Evolutionary conservation across 805 yeast genomes (phyloP).

Genomic region (Sungouiozyma intestinalis): DNA sequence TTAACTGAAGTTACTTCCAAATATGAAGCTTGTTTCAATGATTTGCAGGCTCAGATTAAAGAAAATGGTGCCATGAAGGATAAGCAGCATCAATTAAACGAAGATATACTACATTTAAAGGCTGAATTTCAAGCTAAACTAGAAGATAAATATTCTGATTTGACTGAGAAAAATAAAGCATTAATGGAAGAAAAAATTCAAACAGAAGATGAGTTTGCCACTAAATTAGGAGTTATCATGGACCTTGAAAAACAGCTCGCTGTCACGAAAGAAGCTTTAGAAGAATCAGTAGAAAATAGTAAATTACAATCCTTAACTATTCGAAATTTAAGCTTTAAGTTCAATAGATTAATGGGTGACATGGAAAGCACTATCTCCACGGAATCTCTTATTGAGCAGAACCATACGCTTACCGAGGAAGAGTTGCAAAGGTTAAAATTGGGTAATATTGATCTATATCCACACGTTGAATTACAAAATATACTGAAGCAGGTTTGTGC

Average conservation of each 20-base stretch:
- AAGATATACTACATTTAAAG: neutral
- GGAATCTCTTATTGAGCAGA: neutral
- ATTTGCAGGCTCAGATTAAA: neutral
- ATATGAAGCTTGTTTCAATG: neutral
- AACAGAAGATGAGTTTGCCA: neutral
- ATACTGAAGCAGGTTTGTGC: slow-evolving; percentile 27
- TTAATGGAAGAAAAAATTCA: neutral
- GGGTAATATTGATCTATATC: slow-evolving; percentile 21
- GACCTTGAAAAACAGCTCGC: neutral
- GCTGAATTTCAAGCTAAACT: neutral
- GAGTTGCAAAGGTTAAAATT: slow-evolving; percentile 8
- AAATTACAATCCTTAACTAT: slow-evolving; percentile 1
- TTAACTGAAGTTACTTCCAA: neutral
- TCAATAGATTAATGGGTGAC: slow-evolving; percentile 15
- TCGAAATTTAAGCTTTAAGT: neutral
- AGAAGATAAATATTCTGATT: neutral
- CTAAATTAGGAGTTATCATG: neutral
- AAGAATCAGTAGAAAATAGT: neutral
- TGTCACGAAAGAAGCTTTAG: neutral
- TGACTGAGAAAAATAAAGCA: neutral
- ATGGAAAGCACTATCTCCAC: slow-evolving; percentile 12
- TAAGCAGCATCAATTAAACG: neutral
- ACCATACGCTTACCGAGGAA: neutral
- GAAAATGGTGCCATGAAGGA: neutral
- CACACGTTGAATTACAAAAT: slow-evolving; percentile 27